phyloP scores from a whole-genome alignment of 1,284 basidiomycete genomes.

The Sparassis latifolia region DNA sequence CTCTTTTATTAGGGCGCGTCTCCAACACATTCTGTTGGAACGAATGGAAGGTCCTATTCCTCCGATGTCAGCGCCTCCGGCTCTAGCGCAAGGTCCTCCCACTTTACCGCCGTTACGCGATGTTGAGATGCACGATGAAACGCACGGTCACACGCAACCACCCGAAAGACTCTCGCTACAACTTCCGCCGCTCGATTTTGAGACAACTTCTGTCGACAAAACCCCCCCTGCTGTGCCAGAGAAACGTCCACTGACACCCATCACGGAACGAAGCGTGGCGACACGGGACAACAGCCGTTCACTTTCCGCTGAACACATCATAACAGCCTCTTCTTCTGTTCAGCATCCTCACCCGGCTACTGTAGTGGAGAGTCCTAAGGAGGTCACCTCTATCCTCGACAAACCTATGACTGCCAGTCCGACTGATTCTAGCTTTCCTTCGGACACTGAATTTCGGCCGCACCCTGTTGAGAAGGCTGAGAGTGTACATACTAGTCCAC shows the following conservation, averaged over 20 bases:
- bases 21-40: constrained; percentile 59
- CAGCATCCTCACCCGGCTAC: constrained; percentile 7
- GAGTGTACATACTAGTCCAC: too few species aligned
- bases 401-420: constrained; percentile 16
- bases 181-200: constrained; percentile 29
- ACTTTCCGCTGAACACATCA: constrained; percentile 12
- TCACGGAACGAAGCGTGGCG: constrained; percentile 24
- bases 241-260: constrained; percentile 25
- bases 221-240: constrained; percentile 9
- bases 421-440: constrained; percentile 9
- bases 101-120: constrained; percentile 18
- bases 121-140: constrained; percentile 6
- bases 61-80: constrained; percentile 9
- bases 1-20: constrained; percentile 55
- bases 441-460: constrained; percentile 7
- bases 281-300: constrained; percentile 17
- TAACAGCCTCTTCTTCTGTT: constrained; percentile 1
- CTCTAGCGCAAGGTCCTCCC: neutral
- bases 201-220: constrained; percentile 7
- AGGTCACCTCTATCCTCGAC: constrained; percentile 8
- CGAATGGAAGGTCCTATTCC: constrained; percentile 47
- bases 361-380: constrained; percentile 10
- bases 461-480: constrained; percentile 5
- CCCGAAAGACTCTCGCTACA: constrained; percentile 17
- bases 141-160: neutral